These are phyloP conservation scores for Triangularia setosa DNA, from an alignment of 2,329 filamentous ascomycete species.

Conservation along the genomic window DNA sequence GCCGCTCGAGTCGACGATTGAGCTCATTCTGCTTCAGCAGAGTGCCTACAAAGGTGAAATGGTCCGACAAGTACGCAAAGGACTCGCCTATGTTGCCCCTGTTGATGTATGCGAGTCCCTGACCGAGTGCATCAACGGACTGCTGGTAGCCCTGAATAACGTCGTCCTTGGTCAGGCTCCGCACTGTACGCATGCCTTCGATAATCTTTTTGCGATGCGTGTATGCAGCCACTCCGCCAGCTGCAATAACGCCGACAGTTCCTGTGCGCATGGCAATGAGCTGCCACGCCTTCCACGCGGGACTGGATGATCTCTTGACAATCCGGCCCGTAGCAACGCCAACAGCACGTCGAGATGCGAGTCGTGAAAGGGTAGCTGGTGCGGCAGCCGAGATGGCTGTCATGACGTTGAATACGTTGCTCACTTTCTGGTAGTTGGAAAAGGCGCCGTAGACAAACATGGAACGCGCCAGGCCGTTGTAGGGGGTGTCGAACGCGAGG, in stretches of 20 bases:
- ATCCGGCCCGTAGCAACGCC: slow-evolving; percentile 23
- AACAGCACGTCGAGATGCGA: slow-evolving; percentile 35
- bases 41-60: slow-evolving; percentile 81
- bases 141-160: slow-evolving; percentile 47
- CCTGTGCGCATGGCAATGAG: slow-evolving; percentile 74
- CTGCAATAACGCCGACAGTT: slow-evolving; percentile 74
- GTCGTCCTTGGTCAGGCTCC: slow-evolving; percentile 45
- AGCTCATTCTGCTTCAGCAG: slow-evolving; percentile 72
- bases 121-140: slow-evolving; percentile 46
- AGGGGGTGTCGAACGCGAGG: slow-evolving; percentile 82
- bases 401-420: slow-evolving; percentile 54
- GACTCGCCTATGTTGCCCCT: slow-evolving; percentile 61
- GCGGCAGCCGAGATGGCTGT: slow-evolving; percentile 50
- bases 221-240: slow-evolving; percentile 78
- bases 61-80: slow-evolving; percentile 73
- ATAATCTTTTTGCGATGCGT: slow-evolving; percentile 68
- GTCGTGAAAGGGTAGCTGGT: slow-evolving; percentile 40
- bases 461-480: slow-evolving; percentile 59
- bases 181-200: slow-evolving; percentile 43
- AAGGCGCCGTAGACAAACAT: slow-evolving; percentile 61
- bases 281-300: slow-evolving; percentile 53
- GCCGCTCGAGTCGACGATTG: slow-evolving; percentile 59
- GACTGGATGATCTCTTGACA: slow-evolving; percentile 21
- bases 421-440: slow-evolving; percentile 56
- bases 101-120: slow-evolving; percentile 55